phyloP scores from a whole-genome alignment of 2,329 filamentous ascomycete species.

The Tolypocladium pustulatum region DNA sequence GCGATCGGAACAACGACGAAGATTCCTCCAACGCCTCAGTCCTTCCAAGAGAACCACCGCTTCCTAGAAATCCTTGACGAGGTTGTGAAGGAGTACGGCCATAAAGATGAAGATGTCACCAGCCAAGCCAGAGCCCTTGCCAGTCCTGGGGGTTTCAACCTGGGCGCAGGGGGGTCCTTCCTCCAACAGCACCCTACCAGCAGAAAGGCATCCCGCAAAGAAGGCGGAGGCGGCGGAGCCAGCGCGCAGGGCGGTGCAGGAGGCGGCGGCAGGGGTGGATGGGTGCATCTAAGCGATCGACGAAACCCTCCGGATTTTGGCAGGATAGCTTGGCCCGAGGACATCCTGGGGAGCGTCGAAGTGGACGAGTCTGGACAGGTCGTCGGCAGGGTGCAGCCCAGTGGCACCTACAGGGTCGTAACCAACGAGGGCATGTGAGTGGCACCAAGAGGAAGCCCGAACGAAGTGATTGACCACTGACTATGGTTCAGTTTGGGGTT shows the following conservation, averaged over 20 bases:
- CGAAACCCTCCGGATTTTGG: constrained; percentile 58
- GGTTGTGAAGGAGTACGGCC: constrained; percentile 44
- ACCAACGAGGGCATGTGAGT: constrained; percentile 60
- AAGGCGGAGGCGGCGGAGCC: constrained; percentile 33
- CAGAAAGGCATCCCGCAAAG: constrained; percentile 19
- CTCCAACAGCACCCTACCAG: constrained; percentile 31
- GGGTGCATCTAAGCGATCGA: constrained; percentile 54
- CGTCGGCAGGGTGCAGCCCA: constrained; percentile 46
- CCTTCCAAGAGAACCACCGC: constrained; percentile 47
- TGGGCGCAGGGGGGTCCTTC: constrained; percentile 41
- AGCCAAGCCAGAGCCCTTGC: constrained; percentile 51
- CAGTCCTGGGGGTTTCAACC: constrained; percentile 41
- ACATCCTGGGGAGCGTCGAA: constrained; percentile 59
- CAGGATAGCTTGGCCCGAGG: constrained; percentile 58
- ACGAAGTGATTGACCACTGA: constrained; percentile 8
- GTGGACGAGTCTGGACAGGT: constrained; percentile 48
- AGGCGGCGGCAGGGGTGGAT: constrained; percentile 48
- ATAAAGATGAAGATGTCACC: constrained; percentile 43
- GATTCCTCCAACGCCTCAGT: constrained; percentile 49
- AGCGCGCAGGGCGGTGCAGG: constrained; percentile 52
- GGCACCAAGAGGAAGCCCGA: not conserved
- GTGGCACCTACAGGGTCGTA: constrained; percentile 52
- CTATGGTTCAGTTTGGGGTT: constrained; percentile 16
- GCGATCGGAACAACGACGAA: constrained; percentile 49
- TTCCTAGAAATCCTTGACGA: constrained; percentile 51